These are phyloP conservation scores for Thyridium curvatum DNA, from an alignment of 2,329 filamentous ascomycete species.

Conservation along the genomic window DNA sequence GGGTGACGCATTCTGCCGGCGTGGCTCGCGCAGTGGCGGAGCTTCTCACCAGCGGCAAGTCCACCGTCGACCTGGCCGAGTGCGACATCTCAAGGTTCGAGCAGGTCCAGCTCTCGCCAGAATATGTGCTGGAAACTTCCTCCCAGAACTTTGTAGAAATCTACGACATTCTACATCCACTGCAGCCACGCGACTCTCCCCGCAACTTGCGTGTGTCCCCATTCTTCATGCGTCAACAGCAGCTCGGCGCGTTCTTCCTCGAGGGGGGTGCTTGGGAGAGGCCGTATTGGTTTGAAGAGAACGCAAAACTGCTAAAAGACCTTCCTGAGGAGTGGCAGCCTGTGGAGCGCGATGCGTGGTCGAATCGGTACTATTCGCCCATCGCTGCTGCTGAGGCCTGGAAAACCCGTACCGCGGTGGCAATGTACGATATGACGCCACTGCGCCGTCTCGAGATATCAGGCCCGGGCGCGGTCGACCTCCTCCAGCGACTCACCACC, in stretches of 20 bases:
- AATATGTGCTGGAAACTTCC: conserved; percentile 52
- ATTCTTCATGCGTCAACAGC: conserved; percentile 46
- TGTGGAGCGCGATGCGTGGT: conserved; percentile 52
- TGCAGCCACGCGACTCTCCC: conserved; percentile 50
- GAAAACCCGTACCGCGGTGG: conserved; percentile 57
- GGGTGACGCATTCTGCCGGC: conserved; percentile 61
- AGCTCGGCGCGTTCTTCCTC: conserved; percentile 53
- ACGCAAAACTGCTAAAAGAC: conserved; percentile 40
- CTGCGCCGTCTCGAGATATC: conserved; percentile 51
- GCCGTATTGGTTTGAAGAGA: conserved; percentile 56
- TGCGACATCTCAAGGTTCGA: conserved; percentile 57
- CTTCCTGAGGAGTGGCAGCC: conserved; percentile 50
- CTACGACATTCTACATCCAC: conserved; percentile 58
- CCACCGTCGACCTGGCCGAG: conserved; percentile 49
- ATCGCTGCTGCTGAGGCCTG: conserved; percentile 55
- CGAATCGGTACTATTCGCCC: conserved; percentile 48
- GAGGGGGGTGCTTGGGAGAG: conserved; percentile 57
- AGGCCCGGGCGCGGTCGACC: conserved; percentile 47
- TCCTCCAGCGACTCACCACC: conserved; percentile 48
- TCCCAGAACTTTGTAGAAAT: conserved; percentile 58
- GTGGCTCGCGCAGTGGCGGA: conserved; percentile 56
- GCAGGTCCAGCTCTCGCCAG: conserved; percentile 47
- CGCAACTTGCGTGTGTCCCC: conserved; percentile 53
- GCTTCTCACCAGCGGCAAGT: conserved; percentile 48
- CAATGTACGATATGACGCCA: conserved; percentile 58